phyloP scores from a whole-genome alignment of 1,139 yeast species.

The Schwanniomyces etchellsii region DNA sequence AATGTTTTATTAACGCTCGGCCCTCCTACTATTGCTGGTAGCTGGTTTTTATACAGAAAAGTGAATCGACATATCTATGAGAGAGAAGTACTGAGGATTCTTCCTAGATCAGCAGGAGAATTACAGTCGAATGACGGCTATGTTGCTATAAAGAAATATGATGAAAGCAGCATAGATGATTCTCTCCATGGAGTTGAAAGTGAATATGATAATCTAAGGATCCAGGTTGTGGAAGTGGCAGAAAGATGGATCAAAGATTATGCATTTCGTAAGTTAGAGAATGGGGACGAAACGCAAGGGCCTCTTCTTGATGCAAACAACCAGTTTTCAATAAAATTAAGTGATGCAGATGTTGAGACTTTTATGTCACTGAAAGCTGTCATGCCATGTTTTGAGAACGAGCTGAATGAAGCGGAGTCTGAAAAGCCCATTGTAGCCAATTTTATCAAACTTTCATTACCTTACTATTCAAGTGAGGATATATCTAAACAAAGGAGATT shows the following conservation, averaged over 20 bases:
- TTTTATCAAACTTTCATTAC: conserved; percentile 31
- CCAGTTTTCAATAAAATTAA: conserved; percentile 21
- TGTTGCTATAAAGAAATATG: conserved; percentile 25
- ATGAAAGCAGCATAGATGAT: conserved; percentile 26
- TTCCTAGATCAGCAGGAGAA: conserved; percentile 7
- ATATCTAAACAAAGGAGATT: conserved; percentile 15
- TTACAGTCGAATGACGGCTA: conserved; percentile 8
- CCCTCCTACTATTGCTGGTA: conserved; percentile 30
- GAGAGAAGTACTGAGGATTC: conserved; percentile 10
- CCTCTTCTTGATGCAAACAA: conserved; percentile 23
- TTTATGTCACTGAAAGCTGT: conserved; percentile 16
- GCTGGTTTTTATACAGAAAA: conserved; percentile 19
- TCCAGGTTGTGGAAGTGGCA: conserved; percentile 22
- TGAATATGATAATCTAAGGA: conserved; percentile 30
- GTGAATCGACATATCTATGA: conserved; percentile 12
- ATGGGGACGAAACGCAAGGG: conserved; percentile 3
- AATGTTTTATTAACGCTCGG: conserved; percentile 27
- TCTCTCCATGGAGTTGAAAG: conserved; percentile 33
- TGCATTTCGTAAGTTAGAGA: conserved; percentile 9
- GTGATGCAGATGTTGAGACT: conserved; percentile 24
- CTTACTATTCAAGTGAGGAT: conserved; percentile 20
- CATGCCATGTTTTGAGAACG: conserved; percentile 5
- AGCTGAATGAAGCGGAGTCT: conserved; percentile 7
- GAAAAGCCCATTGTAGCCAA: conserved; percentile 4
- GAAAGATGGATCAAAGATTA: conserved; percentile 20